Percentiles rank a stretch among this genome's conserved stretches.
Evolutionary conservation across 2,329 filamentous ascomycete genomes (phyloP).

Genomic region (Knoxdaviesia capensis): DNA sequence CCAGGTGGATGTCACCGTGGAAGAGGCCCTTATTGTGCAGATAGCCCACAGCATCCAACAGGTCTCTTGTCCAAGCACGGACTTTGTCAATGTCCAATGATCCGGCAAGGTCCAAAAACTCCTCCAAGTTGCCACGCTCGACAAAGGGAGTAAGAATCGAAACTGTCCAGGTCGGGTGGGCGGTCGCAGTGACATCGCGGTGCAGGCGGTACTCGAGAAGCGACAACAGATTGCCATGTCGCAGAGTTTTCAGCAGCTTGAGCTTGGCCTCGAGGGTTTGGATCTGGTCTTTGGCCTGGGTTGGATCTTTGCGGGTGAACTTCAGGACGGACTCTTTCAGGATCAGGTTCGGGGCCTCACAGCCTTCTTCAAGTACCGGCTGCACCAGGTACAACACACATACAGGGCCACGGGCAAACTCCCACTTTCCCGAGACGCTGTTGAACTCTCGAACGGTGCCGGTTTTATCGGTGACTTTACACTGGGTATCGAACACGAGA

Average conservation of each 20-base stretch:
- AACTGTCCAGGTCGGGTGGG: slow-evolving; percentile 41
- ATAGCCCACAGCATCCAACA: slow-evolving; percentile 75
- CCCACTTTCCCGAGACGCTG: slow-evolving; percentile 47
- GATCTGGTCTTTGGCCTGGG: slow-evolving; percentile 54
- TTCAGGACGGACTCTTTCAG: slow-evolving; percentile 51
- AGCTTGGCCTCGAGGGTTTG: slow-evolving; percentile 60
- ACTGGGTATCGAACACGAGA: slow-evolving; percentile 47
- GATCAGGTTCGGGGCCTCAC: slow-evolving; percentile 42
- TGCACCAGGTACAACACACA: slow-evolving; percentile 55
- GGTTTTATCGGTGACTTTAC: slow-evolving; percentile 39
- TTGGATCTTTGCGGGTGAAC: slow-evolving; percentile 33
- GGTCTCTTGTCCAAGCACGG: slow-evolving; percentile 75
- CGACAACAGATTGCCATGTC: slow-evolving; percentile 58
- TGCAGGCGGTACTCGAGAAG: slow-evolving; percentile 71
- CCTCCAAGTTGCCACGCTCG: slow-evolving; percentile 63
- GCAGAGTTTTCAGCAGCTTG: slow-evolving; percentile 51
- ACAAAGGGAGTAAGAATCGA: slow-evolving; percentile 58
- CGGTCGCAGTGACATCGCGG: slow-evolving; percentile 21
- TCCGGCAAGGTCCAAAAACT: slow-evolving; percentile 63
- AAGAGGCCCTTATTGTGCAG: slow-evolving; percentile 69
- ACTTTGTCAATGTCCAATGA: slow-evolving; percentile 54
- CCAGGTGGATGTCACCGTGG: slow-evolving; percentile 64
- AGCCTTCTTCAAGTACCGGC: slow-evolving; percentile 36
- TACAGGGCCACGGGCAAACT: slow-evolving; percentile 43
- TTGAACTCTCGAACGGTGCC: slow-evolving; percentile 49